A percentile compares a stretch with the other conserved stretches of the same genome.
phyloP scores from a whole-genome alignment of 768 basidiomycete species.

The Clitopilus passeckerianus region DNA sequence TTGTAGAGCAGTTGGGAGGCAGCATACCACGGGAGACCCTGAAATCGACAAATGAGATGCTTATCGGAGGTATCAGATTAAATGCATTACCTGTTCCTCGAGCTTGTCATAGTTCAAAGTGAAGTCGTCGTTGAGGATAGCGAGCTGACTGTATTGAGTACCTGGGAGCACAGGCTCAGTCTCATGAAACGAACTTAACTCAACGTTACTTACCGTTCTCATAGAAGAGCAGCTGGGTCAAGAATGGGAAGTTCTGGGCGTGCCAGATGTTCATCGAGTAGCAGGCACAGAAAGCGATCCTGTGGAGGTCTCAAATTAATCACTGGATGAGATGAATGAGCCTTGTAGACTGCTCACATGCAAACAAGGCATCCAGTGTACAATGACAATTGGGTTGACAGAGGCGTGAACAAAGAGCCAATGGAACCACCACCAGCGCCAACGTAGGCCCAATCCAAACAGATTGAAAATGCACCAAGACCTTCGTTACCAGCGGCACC shows the following conservation, averaged over 20 bases:
- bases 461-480: slow-evolving; percentile 53
- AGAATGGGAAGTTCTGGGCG: slow-evolving; percentile 55
- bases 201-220: slow-evolving; percentile 31
- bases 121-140: slow-evolving; percentile 45
- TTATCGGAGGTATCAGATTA: not conserved
- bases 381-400: slow-evolving; percentile 47
- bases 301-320: slow-evolving; percentile 6
- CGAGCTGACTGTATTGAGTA: slow-evolving; percentile 43
- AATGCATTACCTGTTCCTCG: slow-evolving; percentile 20
- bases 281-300: slow-evolving; percentile 38
- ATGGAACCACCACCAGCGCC: slow-evolving; percentile 40
- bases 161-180: slow-evolving; percentile 23
- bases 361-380: slow-evolving; percentile 41
- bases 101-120: slow-evolving; percentile 41
- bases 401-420: slow-evolving; percentile 44
- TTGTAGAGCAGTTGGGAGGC: slow-evolving; percentile 36
- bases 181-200: not conserved
- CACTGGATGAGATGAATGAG: not conserved
- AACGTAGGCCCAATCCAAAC: slow-evolving; percentile 60
- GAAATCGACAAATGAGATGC: not conserved
- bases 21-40: slow-evolving; percentile 37
- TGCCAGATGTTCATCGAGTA: slow-evolving; percentile 51
- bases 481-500: slow-evolving; percentile 62
- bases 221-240: slow-evolving; percentile 46
- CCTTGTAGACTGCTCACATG: slow-evolving; percentile 33